Conservation (phyloP, 108 stramenopile species). For the Skeletonema tropicum region DNA sequence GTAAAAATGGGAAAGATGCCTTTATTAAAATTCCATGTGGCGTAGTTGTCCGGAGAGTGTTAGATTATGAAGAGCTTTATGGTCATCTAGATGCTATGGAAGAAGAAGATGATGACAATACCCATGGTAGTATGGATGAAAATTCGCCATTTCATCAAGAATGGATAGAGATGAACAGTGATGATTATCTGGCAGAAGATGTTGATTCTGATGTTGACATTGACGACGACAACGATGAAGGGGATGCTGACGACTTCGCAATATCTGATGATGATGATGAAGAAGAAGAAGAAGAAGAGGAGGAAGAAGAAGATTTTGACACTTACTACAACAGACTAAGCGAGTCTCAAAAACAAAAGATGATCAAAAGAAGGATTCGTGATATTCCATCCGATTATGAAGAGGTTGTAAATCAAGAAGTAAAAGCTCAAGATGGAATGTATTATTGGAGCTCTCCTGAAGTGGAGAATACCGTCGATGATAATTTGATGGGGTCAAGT, state of each 20-base stretch:
- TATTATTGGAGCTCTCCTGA: constrained; percentile 46
- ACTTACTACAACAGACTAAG: constrained; percentile 27
- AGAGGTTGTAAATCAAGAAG: constrained; percentile 36
- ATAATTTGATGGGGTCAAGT: constrained; percentile 14
- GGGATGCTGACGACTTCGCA: constrained; percentile 15
- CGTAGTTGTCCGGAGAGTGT: constrained; percentile 76
- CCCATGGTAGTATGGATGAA: constrained; percentile 9
- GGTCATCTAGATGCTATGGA: constrained; percentile 19
- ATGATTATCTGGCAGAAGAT: constrained; percentile 12
- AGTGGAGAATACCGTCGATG: constrained; percentile 8
- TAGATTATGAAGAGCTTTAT: constrained; percentile 59
- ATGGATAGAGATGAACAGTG: constrained; percentile 9
- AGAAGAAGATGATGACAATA: neutral
- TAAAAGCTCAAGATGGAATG: constrained; percentile 50
- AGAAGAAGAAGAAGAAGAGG: neutral
- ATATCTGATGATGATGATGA: neutral
- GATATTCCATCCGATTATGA: constrained; percentile 38
- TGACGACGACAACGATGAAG: constrained; percentile 1
- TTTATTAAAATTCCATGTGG: constrained; percentile 85
- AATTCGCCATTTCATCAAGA: neutral
- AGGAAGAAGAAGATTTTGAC: constrained; percentile 24
- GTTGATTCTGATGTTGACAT: constrained; percentile 20
- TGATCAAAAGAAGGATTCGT: constrained; percentile 7
- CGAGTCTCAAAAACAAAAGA: constrained; percentile 22
- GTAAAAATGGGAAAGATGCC: constrained; percentile 71